Conservation (phyloP, 176 grass and related monocot species). For the Carex myosuroides region DNA sequence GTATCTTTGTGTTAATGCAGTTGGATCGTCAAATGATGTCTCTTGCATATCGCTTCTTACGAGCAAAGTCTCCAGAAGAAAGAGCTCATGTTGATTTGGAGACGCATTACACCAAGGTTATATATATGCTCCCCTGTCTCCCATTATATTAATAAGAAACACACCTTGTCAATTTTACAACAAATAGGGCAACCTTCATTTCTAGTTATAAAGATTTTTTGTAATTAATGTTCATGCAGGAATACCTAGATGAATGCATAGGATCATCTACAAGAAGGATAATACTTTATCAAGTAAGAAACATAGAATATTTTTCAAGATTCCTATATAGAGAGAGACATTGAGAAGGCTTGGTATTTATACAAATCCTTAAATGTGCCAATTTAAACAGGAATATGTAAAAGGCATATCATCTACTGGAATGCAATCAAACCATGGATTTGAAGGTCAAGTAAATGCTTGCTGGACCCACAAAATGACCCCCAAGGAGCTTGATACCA, state of each 20-base stretch:
- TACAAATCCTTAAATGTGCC: neutral
- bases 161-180: neutral
- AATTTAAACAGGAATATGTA: slow-evolving; percentile 64
- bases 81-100: slow-evolving; percentile 93
- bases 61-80: slow-evolving; percentile 77
- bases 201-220: neutral
- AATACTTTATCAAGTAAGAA: slow-evolving; percentile 85
- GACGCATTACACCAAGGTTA: slow-evolving; percentile 87
- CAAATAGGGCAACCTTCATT: neutral
- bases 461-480: slow-evolving; percentile 91
- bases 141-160: neutral
- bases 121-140: neutral
- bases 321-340: neutral
- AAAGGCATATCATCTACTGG: slow-evolving; percentile 78
- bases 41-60: slow-evolving; percentile 93
- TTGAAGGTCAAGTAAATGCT: slow-evolving; percentile 92
- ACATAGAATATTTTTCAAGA: neutral
- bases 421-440: slow-evolving; percentile 91
- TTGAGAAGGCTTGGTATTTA: neutral
- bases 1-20: slow-evolving; percentile 32
- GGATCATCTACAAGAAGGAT: slow-evolving; percentile 69
- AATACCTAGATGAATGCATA: slow-evolving; percentile 81
- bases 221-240: slow-evolving; percentile 40
- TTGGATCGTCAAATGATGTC: slow-evolving; percentile 74
- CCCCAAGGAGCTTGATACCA: slow-evolving; percentile 56